Percentiles rank a stretch among this genome's conserved stretches.
Conservation (phyloP, 2,329 filamentous ascomycete genomes). For the Sclerotiophoma versabilis region DNA sequence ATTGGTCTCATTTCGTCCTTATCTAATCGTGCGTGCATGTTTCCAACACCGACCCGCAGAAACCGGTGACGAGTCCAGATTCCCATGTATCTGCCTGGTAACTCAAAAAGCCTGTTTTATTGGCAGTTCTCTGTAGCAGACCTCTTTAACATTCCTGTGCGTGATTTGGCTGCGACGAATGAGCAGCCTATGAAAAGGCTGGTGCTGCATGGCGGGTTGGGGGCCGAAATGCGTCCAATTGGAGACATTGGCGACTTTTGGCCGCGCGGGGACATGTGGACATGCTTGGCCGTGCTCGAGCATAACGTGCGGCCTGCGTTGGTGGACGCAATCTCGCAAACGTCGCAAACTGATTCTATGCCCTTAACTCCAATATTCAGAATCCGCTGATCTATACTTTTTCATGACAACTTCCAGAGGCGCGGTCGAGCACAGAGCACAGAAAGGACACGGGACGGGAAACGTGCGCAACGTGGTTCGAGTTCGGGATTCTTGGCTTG, state of each 20-base stretch:
- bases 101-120: background rate
- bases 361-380: constrained; percentile 4
- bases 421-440: constrained; percentile 10
- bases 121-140: background rate
- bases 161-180: constrained; percentile 12
- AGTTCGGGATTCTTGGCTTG: constrained; percentile 6
- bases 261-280: constrained; percentile 4
- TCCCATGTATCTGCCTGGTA: background rate
- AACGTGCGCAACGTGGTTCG: constrained; percentile 13
- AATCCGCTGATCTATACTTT: constrained; percentile 4
- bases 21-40: constrained; percentile 1
- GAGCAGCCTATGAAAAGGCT: constrained; percentile 10
- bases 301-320: constrained; percentile 9
- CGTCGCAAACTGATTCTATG: constrained; percentile 5
- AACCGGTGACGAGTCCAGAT: constrained; percentile 9
- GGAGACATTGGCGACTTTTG: constrained; percentile 16
- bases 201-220: constrained; percentile 4
- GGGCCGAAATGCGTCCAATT: constrained; percentile 20
- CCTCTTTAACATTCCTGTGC: background rate
- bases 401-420: background rate
- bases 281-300: constrained; percentile 8
- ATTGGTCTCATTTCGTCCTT: background rate
- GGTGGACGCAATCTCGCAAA: constrained; percentile 16
- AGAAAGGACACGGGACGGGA: background rate
- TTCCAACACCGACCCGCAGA: constrained; percentile 6